phyloP scores from a whole-genome alignment of 1,284 basidiomycete genomes.

The Cystobasidium pallidum region DNA sequence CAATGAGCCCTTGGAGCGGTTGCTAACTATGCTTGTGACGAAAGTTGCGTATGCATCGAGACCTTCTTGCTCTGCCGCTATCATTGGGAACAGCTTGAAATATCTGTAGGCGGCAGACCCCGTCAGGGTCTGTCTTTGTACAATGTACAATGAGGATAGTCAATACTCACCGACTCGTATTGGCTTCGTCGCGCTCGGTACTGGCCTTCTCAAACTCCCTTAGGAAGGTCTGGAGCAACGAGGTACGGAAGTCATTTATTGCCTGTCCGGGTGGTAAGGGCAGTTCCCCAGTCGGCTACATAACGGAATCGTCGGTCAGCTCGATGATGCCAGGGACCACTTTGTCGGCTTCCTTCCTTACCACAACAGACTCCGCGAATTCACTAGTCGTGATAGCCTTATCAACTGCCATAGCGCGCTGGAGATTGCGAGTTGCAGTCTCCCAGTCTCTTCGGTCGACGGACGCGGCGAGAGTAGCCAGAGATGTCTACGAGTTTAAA shows the following conservation, averaged over 20 bases:
- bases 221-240: constrained; percentile 76
- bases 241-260: constrained; percentile 72
- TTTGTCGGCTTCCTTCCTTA: constrained; percentile 57
- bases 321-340: not conserved
- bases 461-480: constrained; percentile 72
- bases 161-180: constrained; percentile 48
- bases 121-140: not conserved
- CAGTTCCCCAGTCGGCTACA: constrained; percentile 82
- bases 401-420: constrained; percentile 82
- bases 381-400: constrained; percentile 74
- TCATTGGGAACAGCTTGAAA: constrained; percentile 94
- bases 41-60: constrained; percentile 92
- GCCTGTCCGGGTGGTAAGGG: constrained; percentile 84
- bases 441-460: constrained; percentile 94
- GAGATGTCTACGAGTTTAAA: constrained; percentile 65
- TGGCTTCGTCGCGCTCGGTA: constrained; percentile 68
- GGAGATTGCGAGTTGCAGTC: constrained; percentile 84
- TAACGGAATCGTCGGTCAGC: not conserved
- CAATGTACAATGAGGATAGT: not conserved
- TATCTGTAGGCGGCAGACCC: constrained; percentile 65
- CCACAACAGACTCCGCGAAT: constrained; percentile 86
- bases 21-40: constrained; percentile 84
- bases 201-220: constrained; percentile 77
- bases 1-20: constrained; percentile 52
- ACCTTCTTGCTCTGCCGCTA: constrained; percentile 80